These are phyloP conservation scores for Endocarpon pusillum DNA, from an alignment of 495 filamentous ascomycete genomes.

Conservation along the genomic window DNA sequence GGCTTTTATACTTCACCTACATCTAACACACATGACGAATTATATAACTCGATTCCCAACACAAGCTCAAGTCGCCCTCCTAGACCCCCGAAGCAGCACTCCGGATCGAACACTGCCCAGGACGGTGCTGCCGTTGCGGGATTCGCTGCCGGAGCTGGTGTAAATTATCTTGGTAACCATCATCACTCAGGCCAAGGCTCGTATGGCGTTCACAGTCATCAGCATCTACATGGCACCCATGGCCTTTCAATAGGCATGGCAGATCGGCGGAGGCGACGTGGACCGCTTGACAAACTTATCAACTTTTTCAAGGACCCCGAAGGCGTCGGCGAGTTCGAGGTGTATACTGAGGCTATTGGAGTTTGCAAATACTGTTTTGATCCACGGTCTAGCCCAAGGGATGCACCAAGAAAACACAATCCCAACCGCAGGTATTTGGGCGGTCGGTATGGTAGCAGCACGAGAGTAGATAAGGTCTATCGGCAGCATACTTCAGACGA, in stretches of 20 bases:
- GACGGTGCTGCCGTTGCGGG: slow-evolving; percentile 27
- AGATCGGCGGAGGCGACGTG: no score
- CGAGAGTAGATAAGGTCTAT: slow-evolving; percentile 36
- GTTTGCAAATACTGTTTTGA: slow-evolving; percentile 54
- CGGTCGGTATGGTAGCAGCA: slow-evolving; percentile 25
- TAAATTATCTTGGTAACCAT: slow-evolving; percentile 17
- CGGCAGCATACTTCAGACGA: slow-evolving; percentile 41
- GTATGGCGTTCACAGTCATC: no score
- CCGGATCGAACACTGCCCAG: no score
- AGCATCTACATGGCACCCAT: slow-evolving; percentile 17
- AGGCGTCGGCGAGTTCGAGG: slow-evolving; percentile 51
- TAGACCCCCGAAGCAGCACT: no score
- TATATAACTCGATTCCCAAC: no score
- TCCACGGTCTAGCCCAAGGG: slow-evolving; percentile 35
- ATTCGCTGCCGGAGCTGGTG: slow-evolving; percentile 26
- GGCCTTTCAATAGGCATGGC: slow-evolving; percentile 28
- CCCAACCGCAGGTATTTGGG: slow-evolving; percentile 22
- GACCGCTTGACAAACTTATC: slow-evolving; percentile 37
- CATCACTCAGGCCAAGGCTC: no score
- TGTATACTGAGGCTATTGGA: slow-evolving; percentile 56
- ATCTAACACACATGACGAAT: no score
- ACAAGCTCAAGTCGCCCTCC: no score
- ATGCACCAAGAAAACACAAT: slow-evolving; percentile 51
- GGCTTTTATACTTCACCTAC: no score
- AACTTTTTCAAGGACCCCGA: slow-evolving; percentile 53